Base-by-base conservation (phyloP, 139 green algal genomes). In the Auxenochlorella protothecoides region DNA sequence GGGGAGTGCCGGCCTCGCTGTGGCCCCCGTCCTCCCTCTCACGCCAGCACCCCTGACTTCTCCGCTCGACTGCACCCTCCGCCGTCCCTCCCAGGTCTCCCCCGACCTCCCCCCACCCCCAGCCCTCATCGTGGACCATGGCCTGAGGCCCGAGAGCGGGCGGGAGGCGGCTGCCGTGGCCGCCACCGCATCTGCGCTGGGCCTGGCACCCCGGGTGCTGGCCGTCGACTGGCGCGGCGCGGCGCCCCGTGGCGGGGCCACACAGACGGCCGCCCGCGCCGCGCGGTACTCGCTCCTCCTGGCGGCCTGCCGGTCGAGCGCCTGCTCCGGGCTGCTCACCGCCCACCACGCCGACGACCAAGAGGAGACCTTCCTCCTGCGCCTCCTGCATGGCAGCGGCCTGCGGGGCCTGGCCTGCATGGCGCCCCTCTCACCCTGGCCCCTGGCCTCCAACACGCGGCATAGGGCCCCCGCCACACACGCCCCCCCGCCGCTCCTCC, bases 261-360 rank as follows among this genome's bases (percentile, higher is more conserved):
- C 75, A 16, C 77, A 83, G 74, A 65, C 53, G 12, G 71, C 72
- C 3, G 82, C 82, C 3, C 75, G 82, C 4, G 66, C 72, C 4
- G 79, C 73, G 8, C 74, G 83, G 3, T 86, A 88, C 53, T 6
- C 4, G 3, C 12, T 78, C 10, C 66, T 88, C 62, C 56, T 76
- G 13, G 14, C 55, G 5, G 81, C 66, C 3, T 81, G 72, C 59
- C 59, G 67, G 0, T 27, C 59, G 44, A 51, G 16, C n/a, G 63
- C 74, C 13, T 13, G 79, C 3, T 11, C 55, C 27, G n/a, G 70
- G 16, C 71, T 88, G 65, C 68, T 88, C 52, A 77, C 72, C 51
- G 83, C 66, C 2, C 83, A 88, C 70, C 83, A 88, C 57, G 82
- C 74, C n/a, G 75, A 80, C 54, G 81, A 88, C 68, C 82, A 89